Evolutionary conservation across 345 rosid species (phyloP), one percentile per base, ranked within the genome.

Genomic region (Aquilaria sinensis): DNA sequence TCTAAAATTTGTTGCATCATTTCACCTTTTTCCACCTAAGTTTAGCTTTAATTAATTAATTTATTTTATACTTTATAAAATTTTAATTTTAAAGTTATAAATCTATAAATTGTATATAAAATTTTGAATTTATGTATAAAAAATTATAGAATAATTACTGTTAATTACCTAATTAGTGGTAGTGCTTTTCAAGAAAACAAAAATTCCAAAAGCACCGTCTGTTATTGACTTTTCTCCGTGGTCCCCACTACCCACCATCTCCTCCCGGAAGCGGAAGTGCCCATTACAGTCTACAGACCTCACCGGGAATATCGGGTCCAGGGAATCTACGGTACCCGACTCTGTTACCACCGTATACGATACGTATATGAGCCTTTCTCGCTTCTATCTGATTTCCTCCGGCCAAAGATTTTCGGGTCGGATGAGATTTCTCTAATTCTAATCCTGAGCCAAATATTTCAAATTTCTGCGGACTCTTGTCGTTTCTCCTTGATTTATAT

Each of bases 241-340:
- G 74, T 56, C 56, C 74, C 71, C 65, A 37, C 57, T 13, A 14
- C n/a, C 51, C 58, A 30, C 49, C 45, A 45, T 51, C 57, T 0
- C 10, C 37, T 10, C 9, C 51, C 34, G 12, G 3, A 11, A 47
- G 65, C 23, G 80, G 67, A 31, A 61, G 65, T 60, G 47, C 41
- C 15, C 15, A 3, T 16, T 34, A n/a, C 33, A 14, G 23, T 23
- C 23, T 23, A 23, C 23, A 23, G 29, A 14, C 63, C 46, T 50
- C 46, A 29, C 30, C 72, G 57, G 8, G 63, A 60, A 65, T 31
- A 48, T 61, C 72, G 58, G 74, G 80, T 70, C 80, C 70, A 73
- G 66, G 12, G 54, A 65, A 67, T 64, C 72, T 37, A 37, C 43
- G 43, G 43, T 51, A 73, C 73, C 70, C 72, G 60, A 51, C 5